Evolutionary conservation across 2,329 filamentous ascomycete species (phyloP).

Genomic region (Xylariaceae sp.): DNA sequence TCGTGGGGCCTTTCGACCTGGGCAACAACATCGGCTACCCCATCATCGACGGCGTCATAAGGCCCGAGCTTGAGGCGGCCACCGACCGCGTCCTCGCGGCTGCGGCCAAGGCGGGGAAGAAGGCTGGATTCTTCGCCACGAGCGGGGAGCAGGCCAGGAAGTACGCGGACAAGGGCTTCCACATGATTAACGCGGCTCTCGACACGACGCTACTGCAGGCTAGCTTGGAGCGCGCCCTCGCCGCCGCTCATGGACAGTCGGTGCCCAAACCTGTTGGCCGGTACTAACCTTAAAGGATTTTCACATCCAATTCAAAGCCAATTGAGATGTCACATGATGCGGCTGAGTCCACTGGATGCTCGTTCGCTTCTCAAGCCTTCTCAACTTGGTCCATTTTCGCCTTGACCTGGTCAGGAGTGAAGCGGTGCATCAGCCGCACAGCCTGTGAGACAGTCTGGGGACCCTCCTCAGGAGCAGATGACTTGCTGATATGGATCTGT

Average conservation of each 20-base stretch:
- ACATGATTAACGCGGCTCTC: constrained; percentile 55
- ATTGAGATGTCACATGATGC: too few relatives aligned
- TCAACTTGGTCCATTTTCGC: constrained; percentile 60
- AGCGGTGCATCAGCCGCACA: constrained; percentile 72
- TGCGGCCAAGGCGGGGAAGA: constrained; percentile 57
- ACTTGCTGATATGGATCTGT: constrained; percentile 60
- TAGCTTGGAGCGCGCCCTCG: constrained; percentile 41
- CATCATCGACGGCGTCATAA: constrained; percentile 54
- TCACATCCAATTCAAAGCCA: not conserved
- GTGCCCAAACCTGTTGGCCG: constrained; percentile 34
- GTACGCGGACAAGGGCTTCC: constrained; percentile 52
- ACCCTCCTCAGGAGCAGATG: constrained; percentile 43
- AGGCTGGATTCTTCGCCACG: constrained; percentile 56
- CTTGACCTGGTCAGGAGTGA: constrained; percentile 61
- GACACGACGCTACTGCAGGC: constrained; percentile 38
- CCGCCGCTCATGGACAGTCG: constrained; percentile 39
- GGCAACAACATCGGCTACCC: constrained; percentile 59
- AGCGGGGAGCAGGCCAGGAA: constrained; percentile 49
- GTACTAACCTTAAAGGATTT: constrained; percentile 33
- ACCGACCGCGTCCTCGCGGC: constrained; percentile 54
- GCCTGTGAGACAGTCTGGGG: constrained; percentile 53
- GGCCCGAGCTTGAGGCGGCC: constrained; percentile 53
- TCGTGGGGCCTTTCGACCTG: constrained; percentile 62
- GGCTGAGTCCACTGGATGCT: too few relatives aligned
- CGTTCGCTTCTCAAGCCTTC: constrained; percentile 16